Evolutionary conservation across 2,329 filamentous ascomycete species (phyloP).

Genomic region (Nothopassalora personata): DNA sequence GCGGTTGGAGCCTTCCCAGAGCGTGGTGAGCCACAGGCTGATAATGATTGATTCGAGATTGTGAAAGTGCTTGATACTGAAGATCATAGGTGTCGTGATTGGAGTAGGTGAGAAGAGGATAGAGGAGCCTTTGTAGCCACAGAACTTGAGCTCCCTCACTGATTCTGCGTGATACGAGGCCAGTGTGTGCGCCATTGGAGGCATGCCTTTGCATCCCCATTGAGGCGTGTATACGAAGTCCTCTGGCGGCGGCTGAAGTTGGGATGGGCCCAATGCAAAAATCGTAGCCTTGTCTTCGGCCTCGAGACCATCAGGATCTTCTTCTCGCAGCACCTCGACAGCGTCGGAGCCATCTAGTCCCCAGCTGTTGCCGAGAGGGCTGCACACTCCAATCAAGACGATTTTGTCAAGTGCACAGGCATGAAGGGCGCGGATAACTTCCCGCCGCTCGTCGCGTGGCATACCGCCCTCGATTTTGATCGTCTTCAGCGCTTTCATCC

Average conservation of each 20-base stretch:
- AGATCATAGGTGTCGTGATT: conserved; percentile 37
- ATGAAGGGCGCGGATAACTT: conserved; percentile 40
- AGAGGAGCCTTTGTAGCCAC: conserved; percentile 42
- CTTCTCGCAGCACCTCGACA: conserved; percentile 9
- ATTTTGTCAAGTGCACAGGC: conserved; percentile 40
- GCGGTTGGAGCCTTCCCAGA: conserved; percentile 34
- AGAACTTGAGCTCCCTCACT: conserved; percentile 44
- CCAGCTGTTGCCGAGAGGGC: conserved; percentile 44
- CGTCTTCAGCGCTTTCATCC: conserved; percentile 38
- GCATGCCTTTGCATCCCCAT: conserved; percentile 38
- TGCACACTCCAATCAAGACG: conserved; percentile 42
- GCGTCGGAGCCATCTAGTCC: conserved; percentile 34
- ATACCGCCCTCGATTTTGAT: conserved; percentile 46
- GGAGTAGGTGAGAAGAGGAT: conserved; percentile 36
- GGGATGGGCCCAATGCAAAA: conserved; percentile 19
- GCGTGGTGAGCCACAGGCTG: conserved; percentile 40
- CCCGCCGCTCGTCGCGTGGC: conserved; percentile 44
- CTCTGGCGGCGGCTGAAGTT: conserved; percentile 12
- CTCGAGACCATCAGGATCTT: conserved; percentile 25
- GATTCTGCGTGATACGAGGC: conserved; percentile 38
- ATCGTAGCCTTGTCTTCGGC: conserved; percentile 30
- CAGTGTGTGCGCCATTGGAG: conserved; percentile 40
- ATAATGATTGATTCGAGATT: conserved; percentile 39
- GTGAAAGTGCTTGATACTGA: conserved; percentile 39
- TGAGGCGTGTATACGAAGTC: conserved; percentile 33